Conservation (phyloP, 306 rosid genomes). For the Elaeagnus macrophylla region DNA sequence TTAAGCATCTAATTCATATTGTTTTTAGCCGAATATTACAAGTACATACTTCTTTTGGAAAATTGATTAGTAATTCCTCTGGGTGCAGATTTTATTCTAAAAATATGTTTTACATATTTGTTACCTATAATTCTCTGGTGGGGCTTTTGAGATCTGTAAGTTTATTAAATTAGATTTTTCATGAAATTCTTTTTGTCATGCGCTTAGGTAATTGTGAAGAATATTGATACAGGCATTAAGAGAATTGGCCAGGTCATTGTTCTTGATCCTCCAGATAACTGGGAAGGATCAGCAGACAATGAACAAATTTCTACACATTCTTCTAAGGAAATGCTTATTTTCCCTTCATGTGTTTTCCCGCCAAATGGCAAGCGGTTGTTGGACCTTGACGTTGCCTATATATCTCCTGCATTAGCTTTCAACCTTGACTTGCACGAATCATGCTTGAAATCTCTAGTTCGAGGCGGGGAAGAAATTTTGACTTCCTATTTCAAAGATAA, state of each 20-base stretch:
- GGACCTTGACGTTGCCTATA: slow-evolving; percentile 42
- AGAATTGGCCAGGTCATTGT: slow-evolving; percentile 67
- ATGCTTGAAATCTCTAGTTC: slow-evolving; percentile 61
- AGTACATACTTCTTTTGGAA: too few relatives aligned
- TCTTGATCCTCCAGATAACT: slow-evolving; percentile 55
- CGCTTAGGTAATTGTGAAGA: slow-evolving; percentile 61
- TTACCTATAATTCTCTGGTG: background rate
- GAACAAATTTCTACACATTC: slow-evolving; percentile 25
- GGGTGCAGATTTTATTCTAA: too few relatives aligned
- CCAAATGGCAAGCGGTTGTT: slow-evolving; percentile 13
- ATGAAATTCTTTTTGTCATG: background rate
- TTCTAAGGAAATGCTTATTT: slow-evolving; percentile 44
- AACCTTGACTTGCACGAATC: slow-evolving; percentile 70
- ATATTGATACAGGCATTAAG: slow-evolving; percentile 41
- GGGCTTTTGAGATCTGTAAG: background rate
- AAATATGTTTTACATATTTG: too few relatives aligned
- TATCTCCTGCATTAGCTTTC: slow-evolving; percentile 74
- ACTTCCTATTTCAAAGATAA: slow-evolving; percentile 53
- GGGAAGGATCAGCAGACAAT: slow-evolving; percentile 7
- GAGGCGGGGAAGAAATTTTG: slow-evolving; percentile 42
- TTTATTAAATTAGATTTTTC: background rate
- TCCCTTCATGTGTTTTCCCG: slow-evolving; percentile 58
- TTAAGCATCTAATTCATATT: too few relatives aligned
- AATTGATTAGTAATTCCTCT: too few relatives aligned
- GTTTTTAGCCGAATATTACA: too few relatives aligned